Evolutionary conservation across 2,329 filamentous ascomycete species (phyloP).

Genomic region (Lomentospora prolificans): DNA sequence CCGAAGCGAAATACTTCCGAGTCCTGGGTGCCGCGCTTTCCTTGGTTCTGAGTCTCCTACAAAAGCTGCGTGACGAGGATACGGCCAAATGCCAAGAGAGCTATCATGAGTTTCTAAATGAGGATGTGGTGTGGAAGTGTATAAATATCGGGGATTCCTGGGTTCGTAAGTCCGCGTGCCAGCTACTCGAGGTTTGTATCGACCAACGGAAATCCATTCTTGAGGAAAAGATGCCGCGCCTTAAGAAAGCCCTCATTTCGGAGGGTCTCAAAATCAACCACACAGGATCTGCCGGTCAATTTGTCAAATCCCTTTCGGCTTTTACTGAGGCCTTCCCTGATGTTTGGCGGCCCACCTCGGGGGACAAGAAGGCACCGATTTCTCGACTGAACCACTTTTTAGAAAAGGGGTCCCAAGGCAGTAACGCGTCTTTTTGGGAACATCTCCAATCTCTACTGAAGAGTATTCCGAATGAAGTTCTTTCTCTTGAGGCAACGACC

Average conservation of each 20-base stretch:
- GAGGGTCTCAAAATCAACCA: slow-evolving; percentile 68
- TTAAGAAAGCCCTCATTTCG: slow-evolving; percentile 53
- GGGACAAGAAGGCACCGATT: slow-evolving; percentile 42
- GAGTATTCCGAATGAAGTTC: slow-evolving; percentile 40
- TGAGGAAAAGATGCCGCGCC: slow-evolving; percentile 30
- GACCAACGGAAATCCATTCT: background rate
- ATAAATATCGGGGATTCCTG: slow-evolving; percentile 51
- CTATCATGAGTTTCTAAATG: slow-evolving; percentile 58
- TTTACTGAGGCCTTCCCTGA: slow-evolving; percentile 57
- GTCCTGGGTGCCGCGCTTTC: slow-evolving; percentile 52
- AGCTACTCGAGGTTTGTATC: slow-evolving; percentile 40
- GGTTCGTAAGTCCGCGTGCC: slow-evolving; percentile 41
- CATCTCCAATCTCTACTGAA: slow-evolving; percentile 54
- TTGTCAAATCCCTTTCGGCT: slow-evolving; percentile 54
- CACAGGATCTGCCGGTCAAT: slow-evolving; percentile 61
- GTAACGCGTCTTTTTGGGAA: slow-evolving; percentile 62
- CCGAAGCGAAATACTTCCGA: slow-evolving; percentile 73
- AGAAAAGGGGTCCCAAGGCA: slow-evolving; percentile 75
- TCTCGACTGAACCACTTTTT: slow-evolving; percentile 61
- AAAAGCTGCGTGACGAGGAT: slow-evolving; percentile 38
- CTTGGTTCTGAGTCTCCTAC: slow-evolving; percentile 43
- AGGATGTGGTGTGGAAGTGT: slow-evolving; percentile 57
- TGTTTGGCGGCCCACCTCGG: slow-evolving; percentile 48
- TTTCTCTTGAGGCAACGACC: slow-evolving; percentile 38
- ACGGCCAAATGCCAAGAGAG: slow-evolving; percentile 48